These are phyloP conservation scores for Talaromyces rugulosus DNA, from an alignment of 2,329 filamentous ascomycete genomes.

Conservation along the genomic window DNA sequence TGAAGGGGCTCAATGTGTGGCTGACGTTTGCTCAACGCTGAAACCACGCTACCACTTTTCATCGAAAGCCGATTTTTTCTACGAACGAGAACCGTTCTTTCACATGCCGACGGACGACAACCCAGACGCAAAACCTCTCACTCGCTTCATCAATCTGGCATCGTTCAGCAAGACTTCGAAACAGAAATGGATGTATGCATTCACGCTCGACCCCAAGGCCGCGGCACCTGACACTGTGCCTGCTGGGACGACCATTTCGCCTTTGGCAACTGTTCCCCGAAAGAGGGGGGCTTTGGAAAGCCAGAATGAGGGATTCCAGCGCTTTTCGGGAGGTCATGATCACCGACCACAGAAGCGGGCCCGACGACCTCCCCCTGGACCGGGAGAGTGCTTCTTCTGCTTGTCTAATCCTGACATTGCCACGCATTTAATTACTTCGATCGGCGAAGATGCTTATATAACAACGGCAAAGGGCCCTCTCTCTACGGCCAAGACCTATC, in stretches of 20 bases:
- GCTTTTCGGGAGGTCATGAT: slow-evolving; percentile 36
- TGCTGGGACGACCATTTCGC: slow-evolving; percentile 68
- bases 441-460: slow-evolving; percentile 81
- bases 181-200: slow-evolving; percentile 60
- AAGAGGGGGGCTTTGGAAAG: slow-evolving; percentile 53
- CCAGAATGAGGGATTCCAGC: slow-evolving; percentile 33
- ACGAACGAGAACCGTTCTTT: slow-evolving; percentile 89
- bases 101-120: slow-evolving; percentile 54
- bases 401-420: slow-evolving; percentile 80
- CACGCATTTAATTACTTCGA: slow-evolving; percentile 83
- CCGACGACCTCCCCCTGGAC: slow-evolving; percentile 54
- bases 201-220: slow-evolving; percentile 62
- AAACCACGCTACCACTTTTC: slow-evolving; percentile 93
- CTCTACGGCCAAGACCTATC: slow-evolving; percentile 66
- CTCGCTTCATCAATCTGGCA: slow-evolving; percentile 87
- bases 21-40: slow-evolving; percentile 71
- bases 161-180: slow-evolving; percentile 71
- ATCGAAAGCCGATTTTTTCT: slow-evolving; percentile 66
- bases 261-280: slow-evolving; percentile 48
- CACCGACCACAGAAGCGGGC: slow-evolving; percentile 38
- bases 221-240: slow-evolving; percentile 61
- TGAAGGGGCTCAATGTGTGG: slow-evolving; percentile 61
- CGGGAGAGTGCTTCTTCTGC: slow-evolving; percentile 90
- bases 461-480: slow-evolving; percentile 91
- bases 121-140: slow-evolving; percentile 59